Evolutionary conservation across 495 filamentous ascomycete species (phyloP).

Genomic region (Barbatosphaeria neglecta): DNA sequence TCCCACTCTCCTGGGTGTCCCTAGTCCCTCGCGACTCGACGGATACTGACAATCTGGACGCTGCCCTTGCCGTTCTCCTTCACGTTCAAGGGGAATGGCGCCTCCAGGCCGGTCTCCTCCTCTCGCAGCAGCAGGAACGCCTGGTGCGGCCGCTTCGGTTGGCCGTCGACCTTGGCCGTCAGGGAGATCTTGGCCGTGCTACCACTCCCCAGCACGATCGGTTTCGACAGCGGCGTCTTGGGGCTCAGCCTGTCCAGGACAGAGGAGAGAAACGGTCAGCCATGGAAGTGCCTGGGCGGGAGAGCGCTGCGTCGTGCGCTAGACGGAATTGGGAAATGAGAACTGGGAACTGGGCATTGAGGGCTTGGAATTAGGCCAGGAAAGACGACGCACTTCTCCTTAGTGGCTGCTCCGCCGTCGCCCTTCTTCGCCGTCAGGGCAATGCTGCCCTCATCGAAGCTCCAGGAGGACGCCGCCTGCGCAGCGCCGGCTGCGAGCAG

Average conservation of each 20-base stretch:
- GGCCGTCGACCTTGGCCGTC: slow-evolving; percentile 67
- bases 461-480: slow-evolving; percentile 65
- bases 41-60: slow-evolving; percentile 60
- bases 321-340: too few relatives aligned
- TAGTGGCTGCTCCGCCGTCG: slow-evolving; percentile 45
- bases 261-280: too few relatives aligned
- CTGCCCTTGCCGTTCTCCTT: slow-evolving; percentile 82
- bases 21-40: not conserved
- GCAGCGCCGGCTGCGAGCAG: slow-evolving; percentile 33
- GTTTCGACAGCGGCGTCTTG: slow-evolving; percentile 48
- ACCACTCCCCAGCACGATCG: slow-evolving; percentile 50
- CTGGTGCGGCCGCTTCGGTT: slow-evolving; percentile 78
- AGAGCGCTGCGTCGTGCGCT: too few relatives aligned
- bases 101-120: slow-evolving; percentile 61
- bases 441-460: slow-evolving; percentile 75
- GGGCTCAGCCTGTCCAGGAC: slow-evolving; percentile 53
- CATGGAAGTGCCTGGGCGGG: too few relatives aligned
- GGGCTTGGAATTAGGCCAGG: too few relatives aligned
- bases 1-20: not conserved
- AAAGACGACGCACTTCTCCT: slow-evolving; percentile 52
- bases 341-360: too few relatives aligned
- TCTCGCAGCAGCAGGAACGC: slow-evolving; percentile 80
- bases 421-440: slow-evolving; percentile 60
- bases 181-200: slow-evolving; percentile 76
- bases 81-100: slow-evolving; percentile 74